Conservation (phyloP, 1,139 yeast species). For the Magnusiomyces magnusii region DNA sequence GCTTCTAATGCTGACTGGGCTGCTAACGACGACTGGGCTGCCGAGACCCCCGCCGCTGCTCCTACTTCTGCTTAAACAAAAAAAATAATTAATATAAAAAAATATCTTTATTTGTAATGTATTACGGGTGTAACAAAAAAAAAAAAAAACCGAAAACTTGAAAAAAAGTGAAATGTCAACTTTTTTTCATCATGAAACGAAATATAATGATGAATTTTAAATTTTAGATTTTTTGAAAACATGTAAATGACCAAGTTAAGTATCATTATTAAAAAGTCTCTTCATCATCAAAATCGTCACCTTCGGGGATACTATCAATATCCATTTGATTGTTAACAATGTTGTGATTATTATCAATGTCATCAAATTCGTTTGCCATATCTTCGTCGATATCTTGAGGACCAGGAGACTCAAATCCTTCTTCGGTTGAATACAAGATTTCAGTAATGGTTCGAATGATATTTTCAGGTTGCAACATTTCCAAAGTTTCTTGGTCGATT, state of each 20-base stretch:
- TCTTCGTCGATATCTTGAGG: conserved; percentile 4
- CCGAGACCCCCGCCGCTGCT: conserved; percentile 42
- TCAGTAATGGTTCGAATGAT: conserved; percentile 59
- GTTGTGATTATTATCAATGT: conserved; percentile 1
- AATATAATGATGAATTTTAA: neutral
- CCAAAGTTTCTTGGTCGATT: conserved; percentile 17
- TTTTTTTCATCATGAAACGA: too few relatives aligned
- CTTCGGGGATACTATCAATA: neutral
- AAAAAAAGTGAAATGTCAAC: neutral
- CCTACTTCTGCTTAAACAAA: conserved; percentile 42
- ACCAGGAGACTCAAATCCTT: conserved; percentile 46
- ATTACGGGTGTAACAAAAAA: conserved; percentile 10
- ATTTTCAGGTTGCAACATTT: conserved; percentile 29
- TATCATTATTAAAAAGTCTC: neutral
- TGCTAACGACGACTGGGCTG: conserved; percentile 60
- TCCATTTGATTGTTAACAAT: neutral
- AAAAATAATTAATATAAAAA: conserved; percentile 35
- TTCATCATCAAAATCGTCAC: neutral
- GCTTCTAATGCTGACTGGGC: conserved; percentile 39
- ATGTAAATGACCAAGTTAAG: neutral
- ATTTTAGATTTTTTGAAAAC: neutral
- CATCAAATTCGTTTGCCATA: conserved; percentile 13
- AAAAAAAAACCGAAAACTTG: conserved; percentile 8
- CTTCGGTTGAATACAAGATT: conserved; percentile 73
- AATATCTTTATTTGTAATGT: conserved; percentile 5